phyloP scores from a whole-genome alignment of 257 asterid species.

The Echites panduratus region DNA sequence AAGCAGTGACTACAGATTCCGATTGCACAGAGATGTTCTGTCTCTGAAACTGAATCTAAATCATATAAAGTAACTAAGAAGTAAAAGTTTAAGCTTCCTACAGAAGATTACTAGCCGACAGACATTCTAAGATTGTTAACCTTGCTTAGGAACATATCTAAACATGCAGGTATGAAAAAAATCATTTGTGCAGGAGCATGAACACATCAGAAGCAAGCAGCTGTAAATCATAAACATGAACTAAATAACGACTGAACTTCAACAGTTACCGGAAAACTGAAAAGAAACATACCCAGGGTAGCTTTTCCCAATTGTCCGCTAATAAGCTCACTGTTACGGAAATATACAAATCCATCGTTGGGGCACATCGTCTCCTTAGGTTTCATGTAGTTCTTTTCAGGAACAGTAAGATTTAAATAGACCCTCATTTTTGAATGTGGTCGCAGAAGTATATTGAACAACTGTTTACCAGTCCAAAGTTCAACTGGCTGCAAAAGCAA shows the following conservation, averaged over 20 bases:
- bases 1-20: neutral
- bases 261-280: neutral
- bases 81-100: neutral
- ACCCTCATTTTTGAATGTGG: conserved; percentile 76
- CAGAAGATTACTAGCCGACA: neutral
- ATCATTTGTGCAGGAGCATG: neutral
- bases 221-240: neutral
- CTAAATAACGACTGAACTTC: neutral
- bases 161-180: neutral
- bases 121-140: neutral
- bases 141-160: neutral
- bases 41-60: neutral
- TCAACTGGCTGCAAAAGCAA: conserved; percentile 67
- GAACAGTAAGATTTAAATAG: conserved; percentile 68
- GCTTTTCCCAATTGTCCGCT: conserved; percentile 98
- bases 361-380: conserved; percentile 68
- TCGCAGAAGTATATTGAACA: conserved; percentile 68
- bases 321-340: conserved; percentile 90
- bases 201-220: conserved; percentile 1
- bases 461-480: conserved; percentile 97
- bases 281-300: conserved; percentile 65
- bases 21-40: neutral
- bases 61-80: neutral
- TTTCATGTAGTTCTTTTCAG: conserved; percentile 60
- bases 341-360: conserved; percentile 79